Conservation (phyloP, 1,284 basidiomycete genomes). For the Taiwanofungus camphoratus region DNA sequence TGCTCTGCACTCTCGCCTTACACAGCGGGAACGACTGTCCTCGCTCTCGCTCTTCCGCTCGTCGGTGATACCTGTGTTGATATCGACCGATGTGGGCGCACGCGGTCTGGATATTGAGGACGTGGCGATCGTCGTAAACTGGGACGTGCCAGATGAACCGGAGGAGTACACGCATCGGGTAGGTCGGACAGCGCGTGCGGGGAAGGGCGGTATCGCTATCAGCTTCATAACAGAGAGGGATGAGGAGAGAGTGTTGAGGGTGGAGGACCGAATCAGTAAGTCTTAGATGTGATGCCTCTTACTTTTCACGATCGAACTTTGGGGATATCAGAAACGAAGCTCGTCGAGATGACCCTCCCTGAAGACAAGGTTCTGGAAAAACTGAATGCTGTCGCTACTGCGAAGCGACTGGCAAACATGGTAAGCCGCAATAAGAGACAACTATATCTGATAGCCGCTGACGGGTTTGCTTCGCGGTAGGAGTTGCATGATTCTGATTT, state of each 20-base stretch:
- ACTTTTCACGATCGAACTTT: not conserved
- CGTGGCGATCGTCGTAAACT: constrained; percentile 93
- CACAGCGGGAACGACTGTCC: constrained; percentile 82
- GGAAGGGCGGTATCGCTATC: constrained; percentile 82
- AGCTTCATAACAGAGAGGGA: constrained; percentile 95
- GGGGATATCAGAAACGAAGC: constrained; percentile 40
- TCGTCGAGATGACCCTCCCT: constrained; percentile 69
- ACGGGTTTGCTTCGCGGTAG: no score
- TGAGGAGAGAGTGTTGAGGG: constrained; percentile 76
- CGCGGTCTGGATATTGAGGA: constrained; percentile 94
- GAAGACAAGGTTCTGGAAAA: constrained; percentile 84
- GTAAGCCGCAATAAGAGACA: constrained; percentile 53
- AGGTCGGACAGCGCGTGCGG: constrained; percentile 91
- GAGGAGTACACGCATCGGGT: constrained; percentile 81
- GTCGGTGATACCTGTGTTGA: constrained; percentile 83
- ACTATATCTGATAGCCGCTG: no score
- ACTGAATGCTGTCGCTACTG: constrained; percentile 85
- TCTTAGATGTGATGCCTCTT: constrained; percentile 13
- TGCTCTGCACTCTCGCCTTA: constrained; percentile 89
- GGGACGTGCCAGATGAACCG: constrained; percentile 83
- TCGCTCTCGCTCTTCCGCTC: constrained; percentile 88
- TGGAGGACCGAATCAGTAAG: constrained; percentile 86
- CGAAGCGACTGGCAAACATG: constrained; percentile 93
- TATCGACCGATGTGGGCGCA: constrained; percentile 94
- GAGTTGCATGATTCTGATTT: constrained; percentile 90